phyloP scores from a whole-genome alignment of 768 basidiomycete genomes.

The Pholiota conissans region DNA sequence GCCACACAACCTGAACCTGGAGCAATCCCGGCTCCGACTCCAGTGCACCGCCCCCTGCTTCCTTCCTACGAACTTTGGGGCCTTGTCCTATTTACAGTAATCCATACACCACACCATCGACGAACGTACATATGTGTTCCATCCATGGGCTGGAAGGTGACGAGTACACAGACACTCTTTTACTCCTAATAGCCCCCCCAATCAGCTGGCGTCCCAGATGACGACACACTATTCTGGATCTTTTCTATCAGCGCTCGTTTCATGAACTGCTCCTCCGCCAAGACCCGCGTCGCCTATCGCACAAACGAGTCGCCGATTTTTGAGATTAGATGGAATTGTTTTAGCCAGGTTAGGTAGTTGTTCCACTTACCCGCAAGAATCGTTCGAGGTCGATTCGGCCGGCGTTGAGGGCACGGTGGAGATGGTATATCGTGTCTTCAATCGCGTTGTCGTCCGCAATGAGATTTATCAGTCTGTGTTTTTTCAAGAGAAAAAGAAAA shows the following conservation, averaged over 20 bases:
- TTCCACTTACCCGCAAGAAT: slow-evolving; percentile 75
- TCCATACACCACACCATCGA: neutral
- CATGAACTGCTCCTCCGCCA: slow-evolving; percentile 97
- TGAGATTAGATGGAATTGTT: neutral
- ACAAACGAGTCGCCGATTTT: slow-evolving; percentile 4
- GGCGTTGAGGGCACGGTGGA: slow-evolving; percentile 89
- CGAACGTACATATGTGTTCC: no score
- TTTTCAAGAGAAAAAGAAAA: slow-evolving; percentile 3
- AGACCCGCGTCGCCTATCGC: slow-evolving; percentile 71
- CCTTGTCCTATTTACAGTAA: neutral
- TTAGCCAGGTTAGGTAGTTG: neutral
- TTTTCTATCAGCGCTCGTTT: slow-evolving; percentile 94
- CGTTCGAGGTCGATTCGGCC: slow-evolving; percentile 93
- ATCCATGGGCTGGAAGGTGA: no score
- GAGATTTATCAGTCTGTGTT: slow-evolving; percentile 80
- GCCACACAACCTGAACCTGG: neutral
- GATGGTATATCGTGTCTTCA: slow-evolving; percentile 97
- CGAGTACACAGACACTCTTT: no score
- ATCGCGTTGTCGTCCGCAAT: slow-evolving; percentile 99
- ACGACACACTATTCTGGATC: slow-evolving; percentile 62
- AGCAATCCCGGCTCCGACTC: neutral
- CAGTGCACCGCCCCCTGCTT: neutral
- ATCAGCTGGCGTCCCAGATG: slow-evolving; percentile 35
- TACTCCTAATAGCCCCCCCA: slow-evolving; percentile 28
- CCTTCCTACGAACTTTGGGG: neutral